These are phyloP conservation scores for Salix udensis DNA, from an alignment of 345 rosid genomes.

Conservation along the genomic window DNA sequence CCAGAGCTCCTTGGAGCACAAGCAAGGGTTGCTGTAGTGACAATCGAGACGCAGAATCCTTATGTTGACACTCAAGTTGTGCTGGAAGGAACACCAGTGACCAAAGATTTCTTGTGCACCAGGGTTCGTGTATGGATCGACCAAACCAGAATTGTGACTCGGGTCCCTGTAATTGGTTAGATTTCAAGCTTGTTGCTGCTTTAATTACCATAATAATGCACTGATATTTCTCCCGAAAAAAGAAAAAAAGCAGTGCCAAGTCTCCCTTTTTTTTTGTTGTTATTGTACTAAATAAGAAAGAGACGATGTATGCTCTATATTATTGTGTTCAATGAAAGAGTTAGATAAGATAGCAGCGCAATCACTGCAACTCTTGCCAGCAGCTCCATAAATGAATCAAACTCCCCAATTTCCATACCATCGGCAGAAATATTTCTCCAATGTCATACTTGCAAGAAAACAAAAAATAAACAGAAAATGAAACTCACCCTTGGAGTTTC, in stretches of 20 bases:
- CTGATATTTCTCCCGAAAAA: background rate
- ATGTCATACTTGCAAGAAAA: too few species aligned
- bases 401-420: too few species aligned
- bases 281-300: background rate
- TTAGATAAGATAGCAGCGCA: too few species aligned
- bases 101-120: background rate
- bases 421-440: too few species aligned
- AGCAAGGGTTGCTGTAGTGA: background rate
- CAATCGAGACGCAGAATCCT: constrained; percentile 19
- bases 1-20: constrained; percentile 17
- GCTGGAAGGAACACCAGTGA: background rate
- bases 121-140: constrained; percentile 22
- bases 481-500: too few species aligned
- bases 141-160: background rate
- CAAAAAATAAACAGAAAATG: too few species aligned
- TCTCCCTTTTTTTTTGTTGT: background rate
- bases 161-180: constrained; percentile 6
- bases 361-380: too few species aligned
- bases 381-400: too few species aligned
- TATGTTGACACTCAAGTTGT: background rate
- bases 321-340: background rate
- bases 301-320: background rate
- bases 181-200: too few species aligned
- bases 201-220: background rate
- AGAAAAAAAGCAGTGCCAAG: too few species aligned